Conservation (phyloP, 1,139 yeast genomes). For the Candida neerlandica region DNA sequence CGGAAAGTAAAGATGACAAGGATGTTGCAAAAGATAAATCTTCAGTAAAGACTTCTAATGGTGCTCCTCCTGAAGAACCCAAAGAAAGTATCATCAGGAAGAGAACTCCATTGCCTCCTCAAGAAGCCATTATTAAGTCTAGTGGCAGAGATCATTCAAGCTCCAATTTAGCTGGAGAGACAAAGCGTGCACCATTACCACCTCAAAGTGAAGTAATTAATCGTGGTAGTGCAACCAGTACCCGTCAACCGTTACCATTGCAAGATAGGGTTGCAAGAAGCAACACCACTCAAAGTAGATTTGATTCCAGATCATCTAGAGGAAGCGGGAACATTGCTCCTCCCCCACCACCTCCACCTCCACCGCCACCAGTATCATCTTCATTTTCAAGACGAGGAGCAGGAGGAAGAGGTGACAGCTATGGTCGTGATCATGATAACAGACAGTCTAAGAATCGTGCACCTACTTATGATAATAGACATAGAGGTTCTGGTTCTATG, state of each 20-base stretch:
- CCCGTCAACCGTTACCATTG: slow-evolving; percentile 10
- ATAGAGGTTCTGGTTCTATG: not conserved
- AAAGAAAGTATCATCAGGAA: not conserved
- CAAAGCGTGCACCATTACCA: slow-evolving; percentile 11
- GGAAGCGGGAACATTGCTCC: not conserved
- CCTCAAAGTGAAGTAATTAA: slow-evolving; percentile 6
- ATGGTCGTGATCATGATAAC: not conserved
- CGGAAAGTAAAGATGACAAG: not conserved
- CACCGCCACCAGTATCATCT: slow-evolving; percentile 9
- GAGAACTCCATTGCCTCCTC: slow-evolving; percentile 6
- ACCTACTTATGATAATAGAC: slow-evolving; percentile 10
- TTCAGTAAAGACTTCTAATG: not conserved
- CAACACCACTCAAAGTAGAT: not conserved
- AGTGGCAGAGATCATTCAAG: not conserved
- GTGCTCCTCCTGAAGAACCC: not conserved
- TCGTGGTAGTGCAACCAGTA: not conserved
- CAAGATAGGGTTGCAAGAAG: slow-evolving; percentile 2
- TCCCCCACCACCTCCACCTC: slow-evolving; percentile 5
- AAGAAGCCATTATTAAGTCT: not conserved
- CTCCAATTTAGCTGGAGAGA: slow-evolving; percentile 7
- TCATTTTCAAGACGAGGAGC: not conserved
- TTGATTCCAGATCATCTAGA: slow-evolving; percentile 1
- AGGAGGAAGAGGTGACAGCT: slow-evolving; percentile 7
- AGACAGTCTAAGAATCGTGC: not conserved
- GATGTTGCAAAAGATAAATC: not conserved